Evolutionary conservation across 1,284 basidiomycete species (phyloP), one percentile per base, ranked within the genome.

Genomic region (Omphalotus olearius): DNA sequence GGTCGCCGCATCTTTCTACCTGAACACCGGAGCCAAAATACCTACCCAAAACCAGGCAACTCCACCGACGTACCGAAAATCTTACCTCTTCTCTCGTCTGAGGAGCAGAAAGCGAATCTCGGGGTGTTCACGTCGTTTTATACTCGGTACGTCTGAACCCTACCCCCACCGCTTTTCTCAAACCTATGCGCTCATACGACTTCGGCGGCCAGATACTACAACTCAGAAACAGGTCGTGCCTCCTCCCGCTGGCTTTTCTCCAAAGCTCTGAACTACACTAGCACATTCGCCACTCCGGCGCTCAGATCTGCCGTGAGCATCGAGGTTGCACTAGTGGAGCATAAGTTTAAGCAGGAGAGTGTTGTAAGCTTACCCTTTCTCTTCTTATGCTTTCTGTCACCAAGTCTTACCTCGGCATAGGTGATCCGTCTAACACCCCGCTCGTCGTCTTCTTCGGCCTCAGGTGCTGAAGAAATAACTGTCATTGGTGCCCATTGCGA

Each of bases 401-500:
- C 9, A 9, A 1, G 14, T 20, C 35, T 23, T 11, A 16, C 16
- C 17, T 33, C 33, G n/a, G 5, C 26, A 20, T 43, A 60, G 57
- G 50, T 60, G 13, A 47, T 58, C n/a, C 51, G 57, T 20, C 48
- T 60, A 14, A 45, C 52, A 2, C 56, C 57, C 3, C 30, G 36
- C 13, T 23, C 23, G 2, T 23, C 23, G 23, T 47, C 50, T 30
- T 48, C 50, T 4, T 36, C 38, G 7, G 17, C 39, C 6, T 7
- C 30, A 10, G 30, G 9, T 33, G 36, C 52, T 60, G 56, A 45
- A 25, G 66, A 71, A 0, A 62, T 76, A 1, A 70, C 73, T 7
- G 72, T 82, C 46, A 61, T 80, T n/a, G 76, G 75, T 3, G 75
- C 76, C 1, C 80, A 83, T 59, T 55, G 51, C 33, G 58, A 60